Evolutionary conservation across 129 eudicot genomes (phyloP).

Genomic region (Silybum marianum): DNA sequence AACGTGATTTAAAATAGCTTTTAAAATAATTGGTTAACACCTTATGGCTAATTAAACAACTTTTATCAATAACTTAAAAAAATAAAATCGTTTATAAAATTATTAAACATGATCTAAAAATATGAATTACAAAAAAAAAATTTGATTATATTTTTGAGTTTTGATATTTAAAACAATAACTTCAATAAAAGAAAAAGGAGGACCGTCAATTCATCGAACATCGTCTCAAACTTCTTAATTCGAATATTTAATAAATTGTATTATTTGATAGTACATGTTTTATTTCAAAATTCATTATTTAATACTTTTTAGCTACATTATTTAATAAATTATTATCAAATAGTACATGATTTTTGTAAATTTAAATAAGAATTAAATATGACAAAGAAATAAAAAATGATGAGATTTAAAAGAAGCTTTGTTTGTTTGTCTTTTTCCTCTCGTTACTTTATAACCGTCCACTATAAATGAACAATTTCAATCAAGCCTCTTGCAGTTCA

Average conservation of each 20-base stretch:
- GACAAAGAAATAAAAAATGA: background rate
- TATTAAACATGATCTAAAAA: too few relatives aligned
- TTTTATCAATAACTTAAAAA: too few relatives aligned
- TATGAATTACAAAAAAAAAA: too few relatives aligned
- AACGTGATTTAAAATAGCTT: too few relatives aligned
- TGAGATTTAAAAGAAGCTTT: background rate
- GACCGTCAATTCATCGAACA: too few relatives aligned
- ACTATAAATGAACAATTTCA: constrained; percentile 30
- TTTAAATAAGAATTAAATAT: background rate
- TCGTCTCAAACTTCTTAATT: background rate
- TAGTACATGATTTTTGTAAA: background rate
- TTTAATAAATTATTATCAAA: background rate
- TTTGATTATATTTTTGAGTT: too few relatives aligned
- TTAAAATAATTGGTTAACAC: too few relatives aligned
- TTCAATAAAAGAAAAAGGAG: too few relatives aligned
- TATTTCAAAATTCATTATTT: background rate
- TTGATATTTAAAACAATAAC: too few relatives aligned
- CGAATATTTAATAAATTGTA: background rate
- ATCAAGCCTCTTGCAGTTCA: background rate
- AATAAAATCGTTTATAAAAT: too few relatives aligned
- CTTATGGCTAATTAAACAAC: too few relatives aligned
- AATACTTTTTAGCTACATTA: too few relatives aligned
- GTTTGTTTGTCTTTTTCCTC: constrained; percentile 19
- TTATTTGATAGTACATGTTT: background rate
- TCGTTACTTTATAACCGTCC: constrained; percentile 25